Percentiles rank a stretch among this genome's conserved stretches.
Evolutionary conservation across 1,284 basidiomycete species (phyloP).

Genomic region (Vanrija humicola): DNA sequence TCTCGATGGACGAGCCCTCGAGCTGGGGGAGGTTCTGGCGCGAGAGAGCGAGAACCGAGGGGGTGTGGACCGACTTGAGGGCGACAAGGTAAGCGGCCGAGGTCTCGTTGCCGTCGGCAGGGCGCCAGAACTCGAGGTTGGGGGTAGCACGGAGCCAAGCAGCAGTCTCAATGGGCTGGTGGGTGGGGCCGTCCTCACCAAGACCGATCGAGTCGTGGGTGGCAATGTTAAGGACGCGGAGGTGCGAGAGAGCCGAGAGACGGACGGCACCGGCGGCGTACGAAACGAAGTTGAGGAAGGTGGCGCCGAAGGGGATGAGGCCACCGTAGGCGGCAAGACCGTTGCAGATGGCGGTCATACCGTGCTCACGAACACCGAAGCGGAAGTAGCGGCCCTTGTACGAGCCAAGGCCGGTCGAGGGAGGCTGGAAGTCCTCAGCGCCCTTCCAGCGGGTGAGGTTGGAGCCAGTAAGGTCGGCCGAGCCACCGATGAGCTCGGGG

Average conservation of each 20-base stretch:
- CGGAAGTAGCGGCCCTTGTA: constrained; percentile 89
- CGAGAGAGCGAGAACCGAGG: constrained; percentile 56
- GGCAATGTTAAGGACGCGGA: constrained; percentile 68
- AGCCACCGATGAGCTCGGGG: constrained; percentile 84
- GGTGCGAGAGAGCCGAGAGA: constrained; percentile 80
- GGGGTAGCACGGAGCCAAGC: constrained; percentile 83
- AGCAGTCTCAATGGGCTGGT: constrained; percentile 66
- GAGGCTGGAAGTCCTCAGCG: constrained; percentile 82
- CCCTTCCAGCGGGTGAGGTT: constrained; percentile 83
- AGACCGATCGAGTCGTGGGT: constrained; percentile 59
- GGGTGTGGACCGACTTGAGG: constrained; percentile 67
- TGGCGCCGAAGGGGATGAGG: constrained; percentile 79
- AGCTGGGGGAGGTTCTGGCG: constrained; percentile 71
- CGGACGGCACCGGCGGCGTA: constrained; percentile 89
- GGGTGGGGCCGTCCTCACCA: constrained; percentile 52
- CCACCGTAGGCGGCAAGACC: constrained; percentile 77
- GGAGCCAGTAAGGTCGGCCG: constrained; percentile 87
- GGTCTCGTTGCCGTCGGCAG: constrained; percentile 90
- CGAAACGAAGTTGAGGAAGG: constrained; percentile 93
- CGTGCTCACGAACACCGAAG: constrained; percentile 96
- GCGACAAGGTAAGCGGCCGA: constrained; percentile 83
- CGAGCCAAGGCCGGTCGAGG: constrained; percentile 73
- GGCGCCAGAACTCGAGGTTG: constrained; percentile 86
- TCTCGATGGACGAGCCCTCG: constrained; percentile 79
- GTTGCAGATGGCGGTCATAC: constrained; percentile 92